These are phyloP conservation scores for Aspergillus aculeatus DNA, from an alignment of 2,329 filamentous ascomycete genomes.

Conservation along the genomic window DNA sequence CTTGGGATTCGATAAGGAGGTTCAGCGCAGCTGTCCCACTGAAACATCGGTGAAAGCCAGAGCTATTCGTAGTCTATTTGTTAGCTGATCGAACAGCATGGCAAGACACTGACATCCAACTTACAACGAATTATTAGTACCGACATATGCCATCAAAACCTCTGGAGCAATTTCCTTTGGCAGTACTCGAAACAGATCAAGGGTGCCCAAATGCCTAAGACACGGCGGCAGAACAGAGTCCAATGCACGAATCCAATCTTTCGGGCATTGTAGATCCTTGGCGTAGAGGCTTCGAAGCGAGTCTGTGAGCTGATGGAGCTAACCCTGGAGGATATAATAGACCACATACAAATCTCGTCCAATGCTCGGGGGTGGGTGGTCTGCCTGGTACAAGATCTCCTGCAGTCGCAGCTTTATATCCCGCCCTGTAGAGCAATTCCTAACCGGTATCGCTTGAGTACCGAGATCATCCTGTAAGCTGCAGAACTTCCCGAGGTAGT, in stretches of 20 bases:
- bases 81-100: not conserved
- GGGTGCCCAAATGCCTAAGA: constrained; percentile 32
- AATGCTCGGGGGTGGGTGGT: constrained; percentile 3
- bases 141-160: constrained; percentile 40
- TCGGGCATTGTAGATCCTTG: constrained; percentile 34
- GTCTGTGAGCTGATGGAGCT: not conserved
- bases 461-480: constrained; percentile 3
- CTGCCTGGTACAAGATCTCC: constrained; percentile 26
- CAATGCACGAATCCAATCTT: constrained; percentile 32
- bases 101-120: constrained; percentile 5
- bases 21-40: constrained; percentile 38
- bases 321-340: constrained; percentile 17
- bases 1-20: constrained; percentile 33
- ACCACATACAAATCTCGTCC: constrained; percentile 25
- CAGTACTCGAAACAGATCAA: constrained; percentile 37
- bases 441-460: constrained; percentile 30
- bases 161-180: constrained; percentile 35
- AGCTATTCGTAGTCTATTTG: constrained; percentile 18
- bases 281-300: constrained; percentile 34
- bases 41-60: constrained; percentile 39
- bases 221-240: constrained; percentile 31
- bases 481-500: not conserved
- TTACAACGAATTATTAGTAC: constrained; percentile 33
- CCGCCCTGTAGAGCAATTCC: constrained; percentile 35
- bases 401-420: constrained; percentile 35